These are phyloP conservation scores for Diaporthe eres DNA, from an alignment of 2,329 filamentous ascomycete genomes.

Conservation along the genomic window DNA sequence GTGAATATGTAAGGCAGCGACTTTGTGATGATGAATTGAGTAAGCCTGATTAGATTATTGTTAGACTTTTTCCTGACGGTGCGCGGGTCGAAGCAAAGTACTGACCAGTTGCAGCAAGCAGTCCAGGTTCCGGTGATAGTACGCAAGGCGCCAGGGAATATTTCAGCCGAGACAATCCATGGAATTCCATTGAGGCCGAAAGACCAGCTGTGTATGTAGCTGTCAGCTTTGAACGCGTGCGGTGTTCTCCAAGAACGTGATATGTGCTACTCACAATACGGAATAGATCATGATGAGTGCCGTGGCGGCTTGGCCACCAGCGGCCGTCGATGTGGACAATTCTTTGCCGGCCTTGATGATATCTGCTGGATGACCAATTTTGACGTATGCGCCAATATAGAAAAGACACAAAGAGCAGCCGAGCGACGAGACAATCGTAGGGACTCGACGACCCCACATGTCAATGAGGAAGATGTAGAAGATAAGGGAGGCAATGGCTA, in stretches of 20 bases:
- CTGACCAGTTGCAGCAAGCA: conserved; percentile 56
- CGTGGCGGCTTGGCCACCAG: conserved; percentile 66
- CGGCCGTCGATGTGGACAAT: conserved; percentile 57
- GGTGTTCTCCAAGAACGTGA: not conserved
- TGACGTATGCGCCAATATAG: conserved; percentile 67
- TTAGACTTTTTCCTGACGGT: not conserved
- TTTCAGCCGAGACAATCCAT: conserved; percentile 61
- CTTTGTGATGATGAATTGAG: conserved; percentile 60
- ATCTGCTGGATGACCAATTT: conserved; percentile 62
- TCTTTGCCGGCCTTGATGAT: conserved; percentile 59
- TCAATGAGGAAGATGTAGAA: conserved; percentile 58
- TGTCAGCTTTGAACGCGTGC: not conserved
- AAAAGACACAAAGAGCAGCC: conserved; percentile 64
- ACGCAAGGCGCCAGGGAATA: conserved; percentile 59
- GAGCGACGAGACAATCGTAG: conserved; percentile 62
- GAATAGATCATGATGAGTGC: conserved; percentile 69
- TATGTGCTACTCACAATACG: conserved; percentile 53
- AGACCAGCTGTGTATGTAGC: conserved; percentile 50
- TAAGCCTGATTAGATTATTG: conserved; percentile 45
- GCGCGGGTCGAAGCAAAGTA: not conserved
- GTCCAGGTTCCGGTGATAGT: conserved; percentile 58
- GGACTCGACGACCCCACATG: conserved; percentile 55
- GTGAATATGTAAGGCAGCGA: conserved; percentile 61
- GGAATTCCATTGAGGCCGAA: conserved; percentile 62
- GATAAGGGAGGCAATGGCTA: conserved; percentile 56